phyloP scores from a whole-genome alignment of 257 asterid species.

The Coffea canephora region DNA sequence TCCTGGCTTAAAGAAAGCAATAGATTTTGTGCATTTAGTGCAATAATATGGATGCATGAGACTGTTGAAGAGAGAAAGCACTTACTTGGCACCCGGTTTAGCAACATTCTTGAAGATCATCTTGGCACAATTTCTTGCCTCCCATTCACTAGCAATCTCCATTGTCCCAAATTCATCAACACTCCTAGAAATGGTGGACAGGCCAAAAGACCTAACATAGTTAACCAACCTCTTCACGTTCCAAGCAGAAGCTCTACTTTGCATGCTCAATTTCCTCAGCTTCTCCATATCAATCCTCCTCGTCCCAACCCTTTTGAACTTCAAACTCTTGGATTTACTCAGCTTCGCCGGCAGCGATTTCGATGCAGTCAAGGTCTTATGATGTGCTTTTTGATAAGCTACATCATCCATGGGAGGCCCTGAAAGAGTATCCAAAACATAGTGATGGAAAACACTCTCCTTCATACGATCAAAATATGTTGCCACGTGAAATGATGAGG shows the following conservation, averaged over 20 bases:
- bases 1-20: too few relatives aligned
- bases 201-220: conserved; percentile 53
- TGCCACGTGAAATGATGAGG: conserved; percentile 44
- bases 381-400: conserved; percentile 27
- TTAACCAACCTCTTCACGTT: conserved; percentile 48
- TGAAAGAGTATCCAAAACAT: conserved; percentile 41
- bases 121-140: conserved; percentile 47
- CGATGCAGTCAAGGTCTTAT: conserved; percentile 19
- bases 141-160: conserved; percentile 56
- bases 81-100: conserved; percentile 55
- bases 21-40: too few relatives aligned
- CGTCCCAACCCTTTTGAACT: conserved; percentile 29
- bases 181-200: conserved; percentile 47
- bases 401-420: conserved; percentile 50
- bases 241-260: conserved; percentile 52
- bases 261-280: conserved; percentile 47
- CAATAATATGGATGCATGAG: too few relatives aligned
- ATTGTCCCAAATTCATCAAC: conserved; percentile 41
- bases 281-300: conserved; percentile 58
- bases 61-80: background rate
- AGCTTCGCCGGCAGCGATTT: conserved; percentile 33
- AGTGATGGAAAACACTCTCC: background rate
- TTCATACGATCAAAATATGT: conserved; percentile 53
- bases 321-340: conserved; percentile 29
- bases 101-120: conserved; percentile 65